Evolutionary conservation across 306 rosid species (phyloP).

Genomic region (Cyclanthera cordifolia): DNA sequence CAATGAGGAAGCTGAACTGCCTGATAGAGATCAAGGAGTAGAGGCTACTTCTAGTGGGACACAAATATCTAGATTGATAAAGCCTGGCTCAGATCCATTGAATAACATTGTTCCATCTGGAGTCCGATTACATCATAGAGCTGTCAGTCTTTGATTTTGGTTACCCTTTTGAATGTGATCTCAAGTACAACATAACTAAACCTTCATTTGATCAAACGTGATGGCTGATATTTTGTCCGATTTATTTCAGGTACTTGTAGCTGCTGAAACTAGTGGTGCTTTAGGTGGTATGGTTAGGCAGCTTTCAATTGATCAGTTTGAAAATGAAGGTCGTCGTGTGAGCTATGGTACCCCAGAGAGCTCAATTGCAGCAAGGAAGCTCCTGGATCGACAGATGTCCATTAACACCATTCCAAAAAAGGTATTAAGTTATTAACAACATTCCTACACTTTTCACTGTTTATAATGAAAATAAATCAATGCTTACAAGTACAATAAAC

Average conservation of each 20-base stretch:
- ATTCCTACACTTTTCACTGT: too few species aligned
- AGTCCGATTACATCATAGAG: slow-evolving; percentile 97
- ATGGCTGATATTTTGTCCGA: slow-evolving; percentile 20
- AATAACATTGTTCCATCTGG: slow-evolving; percentile 78
- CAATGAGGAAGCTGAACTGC: slow-evolving; percentile 85
- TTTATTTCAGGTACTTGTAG: slow-evolving; percentile 71
- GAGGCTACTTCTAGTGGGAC: slow-evolving; percentile 97
- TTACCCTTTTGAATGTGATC: slow-evolving; percentile 15
- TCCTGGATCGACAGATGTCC: slow-evolving; percentile 94
- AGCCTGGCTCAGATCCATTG: slow-evolving; percentile 71
- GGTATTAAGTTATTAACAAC: too few species aligned
- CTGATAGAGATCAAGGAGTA: slow-evolving; percentile 87
- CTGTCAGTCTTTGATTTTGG: slow-evolving; percentile 52
- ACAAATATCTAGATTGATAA: slow-evolving; percentile 68
- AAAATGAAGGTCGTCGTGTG: slow-evolving; percentile 97
- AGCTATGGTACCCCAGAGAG: slow-evolving; percentile 96
- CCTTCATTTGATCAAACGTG: not conserved
- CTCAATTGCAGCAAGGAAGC: slow-evolving; percentile 95
- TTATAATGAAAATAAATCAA: too few species aligned
- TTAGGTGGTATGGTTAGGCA: slow-evolving; percentile 99
- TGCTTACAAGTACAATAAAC: too few species aligned
- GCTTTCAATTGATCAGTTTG: slow-evolving; percentile 97
- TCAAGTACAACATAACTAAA: not conserved
- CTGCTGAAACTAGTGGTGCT: slow-evolving; percentile 98
- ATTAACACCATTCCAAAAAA: slow-evolving; percentile 88